A percentile compares a stretch with the other conserved stretches of the same genome.
Conservation (phyloP, 2,329 filamentous ascomycete species). For the Plectosphaerella plurivora region DNA sequence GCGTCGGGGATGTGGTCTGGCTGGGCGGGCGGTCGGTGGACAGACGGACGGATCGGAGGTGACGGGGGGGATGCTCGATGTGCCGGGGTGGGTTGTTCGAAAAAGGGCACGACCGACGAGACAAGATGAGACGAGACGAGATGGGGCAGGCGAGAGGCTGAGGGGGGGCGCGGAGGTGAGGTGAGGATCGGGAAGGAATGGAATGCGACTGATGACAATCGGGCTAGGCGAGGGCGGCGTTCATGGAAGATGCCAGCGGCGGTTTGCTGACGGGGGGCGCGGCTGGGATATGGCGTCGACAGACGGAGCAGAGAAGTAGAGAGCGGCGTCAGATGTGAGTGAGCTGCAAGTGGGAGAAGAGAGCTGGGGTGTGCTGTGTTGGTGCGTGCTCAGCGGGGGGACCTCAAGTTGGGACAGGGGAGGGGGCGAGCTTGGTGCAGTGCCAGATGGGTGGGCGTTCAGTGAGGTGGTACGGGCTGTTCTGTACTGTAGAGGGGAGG, state of each 20-base stretch:
- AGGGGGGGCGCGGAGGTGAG: background rate
- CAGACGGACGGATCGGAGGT: background rate
- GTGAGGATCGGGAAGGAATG: background rate
- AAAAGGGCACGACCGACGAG: background rate
- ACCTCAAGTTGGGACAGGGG: background rate
- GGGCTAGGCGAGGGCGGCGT: background rate
- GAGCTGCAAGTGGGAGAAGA: constrained; percentile 8
- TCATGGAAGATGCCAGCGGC: constrained; percentile 2
- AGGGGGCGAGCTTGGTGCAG: constrained; percentile 5
- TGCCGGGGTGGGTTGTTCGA: background rate
- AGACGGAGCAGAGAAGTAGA: too few relatives aligned
- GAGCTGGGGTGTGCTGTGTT: constrained; percentile 6
- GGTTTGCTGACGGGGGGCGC: background rate
- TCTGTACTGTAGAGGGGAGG: too few relatives aligned
- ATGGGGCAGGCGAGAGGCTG: background rate
- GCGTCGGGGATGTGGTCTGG: background rate
- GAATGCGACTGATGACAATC: constrained; percentile 1
- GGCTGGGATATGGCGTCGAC: background rate
- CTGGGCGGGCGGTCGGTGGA: background rate
- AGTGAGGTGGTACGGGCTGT: background rate
- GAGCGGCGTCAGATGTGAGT: background rate
- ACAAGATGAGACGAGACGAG: too few relatives aligned
- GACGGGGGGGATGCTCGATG: background rate
- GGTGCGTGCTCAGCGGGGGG: constrained; percentile 2
- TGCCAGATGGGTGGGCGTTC: constrained; percentile 2